Conservation (phyloP, 2,329 filamentous ascomycete genomes). For the Rhexocercosporidium sp. region DNA sequence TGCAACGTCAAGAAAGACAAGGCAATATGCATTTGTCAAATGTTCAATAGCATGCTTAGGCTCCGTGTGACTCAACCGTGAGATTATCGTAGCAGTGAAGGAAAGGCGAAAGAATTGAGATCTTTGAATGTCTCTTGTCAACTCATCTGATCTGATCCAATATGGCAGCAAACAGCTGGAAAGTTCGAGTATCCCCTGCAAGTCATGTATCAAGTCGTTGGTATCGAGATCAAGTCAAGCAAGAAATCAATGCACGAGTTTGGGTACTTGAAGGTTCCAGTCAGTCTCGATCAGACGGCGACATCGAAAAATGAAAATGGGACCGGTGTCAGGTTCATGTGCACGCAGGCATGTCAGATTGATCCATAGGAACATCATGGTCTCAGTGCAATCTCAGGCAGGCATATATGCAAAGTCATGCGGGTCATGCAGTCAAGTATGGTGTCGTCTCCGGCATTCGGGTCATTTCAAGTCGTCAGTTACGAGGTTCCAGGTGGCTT, state of each 20-base stretch:
- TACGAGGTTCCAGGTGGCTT: constrained; percentile 48
- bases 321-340: constrained; percentile 36
- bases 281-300: constrained; percentile 14
- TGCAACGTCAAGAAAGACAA: constrained; percentile 13
- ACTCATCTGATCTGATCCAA: constrained; percentile 11
- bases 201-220: constrained; percentile 33
- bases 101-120: background rate
- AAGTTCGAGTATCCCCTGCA: constrained; percentile 19
- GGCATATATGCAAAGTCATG: constrained; percentile 41
- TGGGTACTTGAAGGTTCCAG: constrained; percentile 18
- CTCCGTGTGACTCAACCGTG: background rate
- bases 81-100: background rate
- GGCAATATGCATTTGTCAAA: constrained; percentile 8
- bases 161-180: background rate
- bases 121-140: constrained; percentile 12
- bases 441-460: constrained; percentile 34
- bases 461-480: constrained; percentile 32
- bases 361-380: constrained; percentile 40
- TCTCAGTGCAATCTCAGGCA: constrained; percentile 41
- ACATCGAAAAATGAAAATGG: constrained; percentile 32
- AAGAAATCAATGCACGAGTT: constrained; percentile 35
- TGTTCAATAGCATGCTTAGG: constrained; percentile 13
- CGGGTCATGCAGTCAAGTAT: constrained; percentile 41
- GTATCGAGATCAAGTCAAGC: constrained; percentile 35
- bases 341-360: constrained; percentile 42